Base-by-base conservation (phyloP, 805 yeast genomes). In the Wickerhamiella galacta region DNA sequence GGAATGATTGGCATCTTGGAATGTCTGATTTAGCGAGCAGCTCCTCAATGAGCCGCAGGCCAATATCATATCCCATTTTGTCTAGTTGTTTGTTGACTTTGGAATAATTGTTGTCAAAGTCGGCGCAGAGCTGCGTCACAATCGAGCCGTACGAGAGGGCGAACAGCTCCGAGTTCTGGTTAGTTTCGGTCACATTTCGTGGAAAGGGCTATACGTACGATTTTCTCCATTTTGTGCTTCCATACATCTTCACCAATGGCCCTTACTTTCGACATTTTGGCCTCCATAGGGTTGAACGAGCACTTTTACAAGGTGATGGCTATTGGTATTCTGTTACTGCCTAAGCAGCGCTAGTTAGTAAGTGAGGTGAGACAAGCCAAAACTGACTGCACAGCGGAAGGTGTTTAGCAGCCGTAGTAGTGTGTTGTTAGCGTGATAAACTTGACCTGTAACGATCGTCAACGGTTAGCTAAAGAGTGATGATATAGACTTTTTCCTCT, bases 71-170 rank as follows among this genome's bases (percentile, higher is more conserved):
- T 1, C 98, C 98, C 96, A 90, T 87, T 41, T 71, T 69, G 47
- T 75, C 93, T 31, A 90, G 62, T 49, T 87, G 93, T 32, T 62
- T 60, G 50, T 90, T 90, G 37, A 90, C 94, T 46, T 74, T 74
- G 5, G 49, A 51, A 52, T 81, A 85, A 53, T 85, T 79, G 41
- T 70, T 65, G 34, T 75, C 67, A 53, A 68, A 75, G 49, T 90
- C 96, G 37, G 75, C 70, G 51, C 94, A 83, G 33, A 90, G 59
- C 48, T 87, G 95, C 10, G 93, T 71, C 30, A 90, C 96, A 30
- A 90, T 71, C 3, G 94, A 75, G 7, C 98, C 98, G 47, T 90
- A 90, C 1, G 95, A 87, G 38, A 90, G 60, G n/a, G 94, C 81
- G 56, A 90, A 81, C 33, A 90, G 64, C 56, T 90, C 98, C 2